Conservation (phyloP, 1,284 basidiomycete species). For the Cerrena zonata region DNA sequence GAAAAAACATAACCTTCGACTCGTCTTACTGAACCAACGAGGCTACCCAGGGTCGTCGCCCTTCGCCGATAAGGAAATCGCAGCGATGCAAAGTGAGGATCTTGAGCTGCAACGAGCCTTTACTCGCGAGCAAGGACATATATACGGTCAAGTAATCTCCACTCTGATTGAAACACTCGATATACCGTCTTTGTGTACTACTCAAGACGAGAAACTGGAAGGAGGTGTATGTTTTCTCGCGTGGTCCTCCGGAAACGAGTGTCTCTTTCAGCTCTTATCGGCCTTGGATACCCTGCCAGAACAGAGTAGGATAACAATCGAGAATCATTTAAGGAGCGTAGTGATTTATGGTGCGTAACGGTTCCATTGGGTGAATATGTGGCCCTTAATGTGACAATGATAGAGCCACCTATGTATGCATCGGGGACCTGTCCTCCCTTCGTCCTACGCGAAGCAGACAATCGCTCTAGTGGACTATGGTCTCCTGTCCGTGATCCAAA, state of each 20-base stretch:
- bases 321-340: constrained; percentile 8
- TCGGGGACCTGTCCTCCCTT: background rate
- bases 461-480: background rate
- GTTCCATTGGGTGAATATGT: background rate
- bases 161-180: constrained; percentile 10
- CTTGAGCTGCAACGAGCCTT: constrained; percentile 8
- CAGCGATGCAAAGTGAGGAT: constrained; percentile 5
- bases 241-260: constrained; percentile 13
- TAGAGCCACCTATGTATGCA: background rate
- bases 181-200: constrained; percentile 6
- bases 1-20: constrained; percentile 13
- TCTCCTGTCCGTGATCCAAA: background rate
- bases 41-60: constrained; percentile 21
- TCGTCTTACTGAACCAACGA: constrained; percentile 19
- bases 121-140: constrained; percentile 7
- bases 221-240: constrained; percentile 10
- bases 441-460: background rate
- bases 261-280: constrained; percentile 7
- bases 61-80: constrained; percentile 14
- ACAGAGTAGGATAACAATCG: constrained; percentile 4
- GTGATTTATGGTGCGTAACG: constrained; percentile 10
- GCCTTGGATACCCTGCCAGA: constrained; percentile 7
- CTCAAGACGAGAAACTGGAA: background rate
- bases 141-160: constrained; percentile 9
- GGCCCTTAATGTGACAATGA: background rate